These are phyloP conservation scores for Ulmus americana DNA, from an alignment of 331 rosid species.

Conservation along the genomic window DNA sequence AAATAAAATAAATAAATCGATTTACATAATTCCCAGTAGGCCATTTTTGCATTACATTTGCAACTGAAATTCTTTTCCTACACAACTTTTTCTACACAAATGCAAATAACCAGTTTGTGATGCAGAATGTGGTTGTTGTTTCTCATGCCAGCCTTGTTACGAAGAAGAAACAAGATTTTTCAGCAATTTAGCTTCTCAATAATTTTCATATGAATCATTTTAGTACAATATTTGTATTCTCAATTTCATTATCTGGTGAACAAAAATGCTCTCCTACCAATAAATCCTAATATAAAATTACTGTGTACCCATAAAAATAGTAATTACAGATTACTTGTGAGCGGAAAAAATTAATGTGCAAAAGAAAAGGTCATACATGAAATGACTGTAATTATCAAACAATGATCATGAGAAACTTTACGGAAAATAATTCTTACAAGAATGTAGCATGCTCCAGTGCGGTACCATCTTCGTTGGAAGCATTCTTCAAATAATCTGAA, in stretches of 20 bases:
- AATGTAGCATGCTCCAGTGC: conserved; percentile 96
- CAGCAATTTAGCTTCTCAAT: conserved; percentile 1
- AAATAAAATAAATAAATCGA: conserved; percentile 17
- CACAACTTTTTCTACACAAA: neutral
- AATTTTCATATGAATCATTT: neutral
- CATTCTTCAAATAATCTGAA: conserved; percentile 95
- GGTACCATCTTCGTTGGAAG: conserved; percentile 95
- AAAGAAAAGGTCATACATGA: conserved; percentile 2
- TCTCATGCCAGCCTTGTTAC: neutral
- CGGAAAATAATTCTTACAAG: conserved; percentile 52
- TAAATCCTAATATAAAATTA: neutral
- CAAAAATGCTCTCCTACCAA: neutral
- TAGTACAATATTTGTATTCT: neutral
- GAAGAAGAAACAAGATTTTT: neutral
- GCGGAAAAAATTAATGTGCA: neutral
- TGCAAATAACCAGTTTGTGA: neutral
- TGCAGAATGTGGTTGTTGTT: neutral
- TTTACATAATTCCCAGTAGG: conserved; percentile 4
- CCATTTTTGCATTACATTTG: neutral
- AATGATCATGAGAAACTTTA: conserved; percentile 6
- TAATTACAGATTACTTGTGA: neutral
- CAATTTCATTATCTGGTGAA: conserved; percentile 3
- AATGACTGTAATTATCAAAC: conserved; percentile 14
- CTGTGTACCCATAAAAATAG: neutral
- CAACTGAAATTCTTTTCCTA: conserved; percentile 2